These are phyloP conservation scores for Ustilago xerochloae DNA, from an alignment of 1,284 basidiomycete genomes.

Conservation along the genomic window DNA sequence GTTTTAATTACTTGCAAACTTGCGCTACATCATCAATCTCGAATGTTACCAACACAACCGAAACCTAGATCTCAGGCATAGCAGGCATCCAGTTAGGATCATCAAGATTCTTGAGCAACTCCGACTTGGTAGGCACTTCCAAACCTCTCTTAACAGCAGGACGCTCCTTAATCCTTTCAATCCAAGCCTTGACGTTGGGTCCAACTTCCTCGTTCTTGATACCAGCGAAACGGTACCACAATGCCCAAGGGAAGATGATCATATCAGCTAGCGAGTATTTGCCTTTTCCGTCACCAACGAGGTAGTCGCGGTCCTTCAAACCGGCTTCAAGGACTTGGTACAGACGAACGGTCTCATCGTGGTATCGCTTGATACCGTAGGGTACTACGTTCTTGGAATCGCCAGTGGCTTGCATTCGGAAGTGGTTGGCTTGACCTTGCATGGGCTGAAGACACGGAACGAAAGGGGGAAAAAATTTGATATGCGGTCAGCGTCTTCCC, in stretches of 20 bases:
- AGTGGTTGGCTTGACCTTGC: conserved; percentile 58
- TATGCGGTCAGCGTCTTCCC: too few relatives aligned
- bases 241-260: conserved; percentile 49
- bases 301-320: conserved; percentile 51
- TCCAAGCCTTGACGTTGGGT: conserved; percentile 43
- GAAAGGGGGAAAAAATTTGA: too few relatives aligned
- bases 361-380: conserved; percentile 54
- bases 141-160: conserved; percentile 41
- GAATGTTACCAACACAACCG: neutral
- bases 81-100: conserved; percentile 49
- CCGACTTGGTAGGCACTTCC: conserved; percentile 19
- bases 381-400: conserved; percentile 50
- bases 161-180: conserved; percentile 35
- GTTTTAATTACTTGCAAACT: too few relatives aligned
- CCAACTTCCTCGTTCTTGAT: conserved; percentile 36
- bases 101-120: conserved; percentile 40
- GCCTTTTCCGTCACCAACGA: conserved; percentile 56
- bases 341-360: conserved; percentile 50
- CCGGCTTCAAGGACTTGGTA: conserved; percentile 52
- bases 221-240: conserved; percentile 35
- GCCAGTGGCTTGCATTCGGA: conserved; percentile 47
- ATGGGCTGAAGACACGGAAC: conserved; percentile 21
- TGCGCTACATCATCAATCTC: neutral
- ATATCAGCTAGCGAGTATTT: conserved; percentile 59
- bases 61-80: conserved; percentile 41